phyloP scores from a whole-genome alignment of 352 stramenopile genomes.

The Globisporangium rhizosaccharum region DNA sequence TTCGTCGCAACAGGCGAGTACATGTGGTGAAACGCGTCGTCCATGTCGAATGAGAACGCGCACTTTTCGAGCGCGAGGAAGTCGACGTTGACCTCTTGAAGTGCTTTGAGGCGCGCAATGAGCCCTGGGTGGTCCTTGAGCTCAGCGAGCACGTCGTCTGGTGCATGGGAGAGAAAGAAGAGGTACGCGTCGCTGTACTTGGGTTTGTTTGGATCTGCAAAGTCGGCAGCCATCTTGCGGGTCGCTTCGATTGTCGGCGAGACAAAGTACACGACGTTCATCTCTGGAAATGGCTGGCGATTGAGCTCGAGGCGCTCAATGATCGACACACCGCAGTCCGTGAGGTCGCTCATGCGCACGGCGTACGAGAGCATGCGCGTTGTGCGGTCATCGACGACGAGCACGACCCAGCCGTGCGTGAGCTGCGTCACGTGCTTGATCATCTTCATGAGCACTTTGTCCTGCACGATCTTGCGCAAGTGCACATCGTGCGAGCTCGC shows the following conservation, averaged over 20 bases:
- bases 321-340: constrained; percentile 95
- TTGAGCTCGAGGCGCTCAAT: constrained; percentile 95
- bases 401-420: constrained; percentile 83
- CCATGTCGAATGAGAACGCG: constrained; percentile 93
- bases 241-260: constrained; percentile 84
- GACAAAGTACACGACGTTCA: constrained; percentile 96
- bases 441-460: constrained; percentile 81
- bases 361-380: constrained; percentile 92
- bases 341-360: constrained; percentile 98
- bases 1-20: constrained; percentile 62
- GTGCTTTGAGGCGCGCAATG: constrained; percentile 70
- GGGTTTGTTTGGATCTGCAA: constrained; percentile 64
- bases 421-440: constrained; percentile 74
- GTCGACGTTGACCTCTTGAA: constrained; percentile 96
- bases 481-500: constrained; percentile 53
- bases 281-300: constrained; percentile 94
- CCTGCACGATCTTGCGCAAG: constrained; percentile 71
- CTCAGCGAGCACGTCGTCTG: constrained; percentile 70
- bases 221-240: constrained; percentile 81
- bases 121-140: constrained; percentile 85
- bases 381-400: constrained; percentile 94
- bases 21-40: constrained; percentile 62
- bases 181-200: constrained; percentile 93
- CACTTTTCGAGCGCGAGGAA: constrained; percentile 94
- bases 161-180: constrained; percentile 90